phyloP scores from a whole-genome alignment of 352 stramenopile genomes.

The Pythium apleroticum region DNA sequence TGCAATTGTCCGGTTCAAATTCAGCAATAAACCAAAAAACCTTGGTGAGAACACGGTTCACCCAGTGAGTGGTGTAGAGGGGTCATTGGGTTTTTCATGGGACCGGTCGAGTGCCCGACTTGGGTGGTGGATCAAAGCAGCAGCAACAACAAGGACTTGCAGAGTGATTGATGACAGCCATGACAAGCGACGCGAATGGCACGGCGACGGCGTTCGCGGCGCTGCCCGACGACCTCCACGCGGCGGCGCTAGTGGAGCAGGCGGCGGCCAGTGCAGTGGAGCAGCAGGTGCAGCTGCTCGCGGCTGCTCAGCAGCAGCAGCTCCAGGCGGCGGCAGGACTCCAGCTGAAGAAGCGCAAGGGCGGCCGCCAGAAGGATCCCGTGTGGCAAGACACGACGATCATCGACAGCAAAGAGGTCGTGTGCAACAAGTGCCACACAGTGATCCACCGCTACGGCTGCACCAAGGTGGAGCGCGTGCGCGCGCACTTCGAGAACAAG shows the following conservation, averaged over 20 bases:
- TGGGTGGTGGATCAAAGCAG: conserved; percentile 9
- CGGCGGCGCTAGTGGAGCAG: conserved; percentile 26
- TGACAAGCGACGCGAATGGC: conserved; percentile 16
- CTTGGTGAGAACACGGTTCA: conserved; percentile 16
- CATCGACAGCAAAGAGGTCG: conserved; percentile 50
- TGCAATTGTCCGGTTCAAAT: background rate
- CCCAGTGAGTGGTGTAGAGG: conserved; percentile 17
- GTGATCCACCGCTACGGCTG: conserved; percentile 71
- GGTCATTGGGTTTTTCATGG: conserved; percentile 31
- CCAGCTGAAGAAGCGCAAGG: conserved; percentile 45
- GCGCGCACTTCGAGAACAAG: conserved; percentile 65
- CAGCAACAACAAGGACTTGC: background rate
- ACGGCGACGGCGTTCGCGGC: conserved; percentile 16
- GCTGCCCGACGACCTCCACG: conserved; percentile 29
- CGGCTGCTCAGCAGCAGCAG: conserved; percentile 9
- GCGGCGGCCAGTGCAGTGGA: conserved; percentile 19
- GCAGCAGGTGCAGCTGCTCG: conserved; percentile 12
- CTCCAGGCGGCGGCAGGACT: background rate
- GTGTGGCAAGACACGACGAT: conserved; percentile 66
- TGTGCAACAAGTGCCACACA: conserved; percentile 67
- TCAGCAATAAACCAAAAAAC: conserved; percentile 20
- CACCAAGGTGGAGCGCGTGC: conserved; percentile 71
- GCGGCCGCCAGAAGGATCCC: conserved; percentile 49
- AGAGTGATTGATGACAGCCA: conserved; percentile 10
- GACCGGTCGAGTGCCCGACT: background rate